Base-by-base conservation (phyloP, 352 stramenopile genomes). In the Phytophthora podocarpi region DNA sequence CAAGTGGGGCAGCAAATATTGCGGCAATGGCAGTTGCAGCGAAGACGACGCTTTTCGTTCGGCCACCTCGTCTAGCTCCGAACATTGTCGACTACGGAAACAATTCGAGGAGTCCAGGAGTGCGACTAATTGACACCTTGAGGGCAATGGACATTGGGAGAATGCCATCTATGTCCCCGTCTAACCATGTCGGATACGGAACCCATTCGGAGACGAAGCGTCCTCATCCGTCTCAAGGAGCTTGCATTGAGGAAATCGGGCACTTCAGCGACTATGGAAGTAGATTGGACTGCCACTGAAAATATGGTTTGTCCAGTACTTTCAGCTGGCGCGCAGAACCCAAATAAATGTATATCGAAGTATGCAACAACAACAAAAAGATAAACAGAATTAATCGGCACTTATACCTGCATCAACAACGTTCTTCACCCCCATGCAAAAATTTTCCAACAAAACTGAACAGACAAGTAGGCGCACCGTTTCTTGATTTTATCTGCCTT, bases 91-190 rank as follows among this genome's bases (percentile, higher is more conserved):
- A 15, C n/a, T 24, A 31, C 18, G 9, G 27, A 15, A 45, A 24
- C 26, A 5, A 58, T 15, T 23, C 36, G 5, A 40, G 15, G 32
- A 58, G 45, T 40, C 18, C 36, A 15, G 27, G n/a, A 40, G 15
- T 13, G 36, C 35, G 49, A 58, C 27, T 58, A 48, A 48, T 45
- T 40, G 36, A 58, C 21, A 58, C 49, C 0, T 48, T 58, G 49
- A 37, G 18, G 49, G 39, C 49, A 30, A 58, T 58, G 49, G 49
- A 40, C 26, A 30, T 58, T 15, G 49, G 39, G 41, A 48, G 35
- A 13, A 47, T 10, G 24, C 16, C 48, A 27, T 46, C 48, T 21
- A 9, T 37, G 2, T 31, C 36, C 4, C 18, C 48, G 26, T 39
- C 24, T 48, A 15, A 28, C 27, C 30, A 56, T 31, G 35, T 37